Conservation (phyloP, 1,139 yeast genomes). For the Sugiyamaella xylanicola region DNA sequence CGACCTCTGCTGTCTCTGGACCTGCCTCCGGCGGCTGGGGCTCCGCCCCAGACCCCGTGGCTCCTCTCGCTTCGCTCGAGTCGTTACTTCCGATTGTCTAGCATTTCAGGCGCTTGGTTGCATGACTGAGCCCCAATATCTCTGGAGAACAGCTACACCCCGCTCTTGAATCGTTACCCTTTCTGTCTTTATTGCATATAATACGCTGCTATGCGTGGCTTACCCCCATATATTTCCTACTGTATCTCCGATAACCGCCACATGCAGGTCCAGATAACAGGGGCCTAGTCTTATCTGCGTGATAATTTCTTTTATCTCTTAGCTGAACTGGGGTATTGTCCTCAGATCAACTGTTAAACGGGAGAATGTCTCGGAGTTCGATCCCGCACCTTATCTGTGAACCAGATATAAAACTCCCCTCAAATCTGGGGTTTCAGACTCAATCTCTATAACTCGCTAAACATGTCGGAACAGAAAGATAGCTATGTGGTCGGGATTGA, state of each 20-base stretch:
- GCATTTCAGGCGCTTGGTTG: too few species aligned
- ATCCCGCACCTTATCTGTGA: neutral
- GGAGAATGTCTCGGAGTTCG: neutral
- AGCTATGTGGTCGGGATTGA: neutral
- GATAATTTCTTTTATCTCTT: neutral
- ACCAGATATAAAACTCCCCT: neutral
- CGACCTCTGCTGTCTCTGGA: neutral
- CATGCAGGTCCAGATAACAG: slow-evolving; percentile 1
- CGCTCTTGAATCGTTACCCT: neutral
- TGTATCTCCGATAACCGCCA: neutral
- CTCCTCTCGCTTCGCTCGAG: neutral
- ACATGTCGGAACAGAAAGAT: neutral
- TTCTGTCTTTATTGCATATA: neutral
- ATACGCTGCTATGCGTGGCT: neutral
- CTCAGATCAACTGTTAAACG: neutral
- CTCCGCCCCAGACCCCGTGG: slow-evolving; percentile 7
- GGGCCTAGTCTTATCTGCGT: neutral
- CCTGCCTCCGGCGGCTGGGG: slow-evolving; percentile 10
- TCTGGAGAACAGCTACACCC: too few species aligned
- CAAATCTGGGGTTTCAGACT: neutral
- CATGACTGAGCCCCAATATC: too few species aligned
- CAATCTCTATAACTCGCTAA: neutral
- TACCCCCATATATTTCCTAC: neutral
- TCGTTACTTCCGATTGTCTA: too few species aligned
- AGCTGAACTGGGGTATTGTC: neutral